phyloP scores from a whole-genome alignment of 495 filamentous ascomycete genomes.

The Trichoderma reesei region DNA sequence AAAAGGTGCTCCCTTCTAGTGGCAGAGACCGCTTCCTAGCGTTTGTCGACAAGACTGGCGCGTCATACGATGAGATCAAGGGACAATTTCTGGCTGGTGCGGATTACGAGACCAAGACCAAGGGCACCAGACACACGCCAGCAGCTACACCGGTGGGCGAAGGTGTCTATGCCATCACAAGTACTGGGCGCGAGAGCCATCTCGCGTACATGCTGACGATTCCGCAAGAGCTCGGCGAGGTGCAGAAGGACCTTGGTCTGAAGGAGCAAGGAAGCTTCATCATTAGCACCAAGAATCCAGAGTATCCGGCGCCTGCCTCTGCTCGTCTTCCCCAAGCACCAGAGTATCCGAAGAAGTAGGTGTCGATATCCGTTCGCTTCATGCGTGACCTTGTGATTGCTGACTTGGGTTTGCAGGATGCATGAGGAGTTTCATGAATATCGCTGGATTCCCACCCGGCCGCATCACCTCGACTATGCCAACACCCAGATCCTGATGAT shows the following conservation, averaged over 20 bases:
- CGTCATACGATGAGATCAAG: conserved; percentile 59
- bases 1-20: conserved; percentile 73
- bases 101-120: conserved; percentile 71
- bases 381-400: background rate
- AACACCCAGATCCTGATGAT: conserved; percentile 78
- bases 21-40: conserved; percentile 65
- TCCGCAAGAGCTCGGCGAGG: conserved; percentile 56
- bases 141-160: conserved; percentile 69
- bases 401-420: conserved; percentile 35
- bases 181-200: conserved; percentile 60
- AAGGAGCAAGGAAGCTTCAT: conserved; percentile 65
- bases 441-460: conserved; percentile 64
- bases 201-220: conserved; percentile 76
- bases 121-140: conserved; percentile 57
- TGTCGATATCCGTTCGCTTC: background rate
- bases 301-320: conserved; percentile 17
- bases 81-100: conserved; percentile 56
- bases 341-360: conserved; percentile 2
- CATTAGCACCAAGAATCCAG: conserved; percentile 71
- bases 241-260: conserved; percentile 72
- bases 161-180: conserved; percentile 78
- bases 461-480: conserved; percentile 67
- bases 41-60: conserved; percentile 71
- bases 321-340: conserved; percentile 62
- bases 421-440: conserved; percentile 62